phyloP scores from a whole-genome alignment of 163 green algal genomes.

The Chlorella variabilis region DNA sequence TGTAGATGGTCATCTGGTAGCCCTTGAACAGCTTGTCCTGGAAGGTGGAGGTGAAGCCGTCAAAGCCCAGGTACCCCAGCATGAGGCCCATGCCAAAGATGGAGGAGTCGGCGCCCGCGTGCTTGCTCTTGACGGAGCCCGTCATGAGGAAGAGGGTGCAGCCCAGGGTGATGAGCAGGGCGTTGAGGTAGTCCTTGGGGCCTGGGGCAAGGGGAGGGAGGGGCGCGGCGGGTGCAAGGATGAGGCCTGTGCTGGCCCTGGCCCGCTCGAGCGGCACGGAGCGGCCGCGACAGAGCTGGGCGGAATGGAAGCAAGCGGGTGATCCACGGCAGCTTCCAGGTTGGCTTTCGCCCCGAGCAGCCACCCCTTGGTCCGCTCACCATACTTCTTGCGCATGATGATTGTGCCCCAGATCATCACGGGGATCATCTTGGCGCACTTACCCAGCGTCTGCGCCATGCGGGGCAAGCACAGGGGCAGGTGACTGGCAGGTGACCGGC shows the following conservation, averaged over 20 bases:
- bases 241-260: too few species aligned
- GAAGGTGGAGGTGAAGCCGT: slow-evolving; percentile 98
- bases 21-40: slow-evolving; percentile 95
- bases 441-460: slow-evolving; percentile 95
- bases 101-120: slow-evolving; percentile 31
- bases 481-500: too few species aligned
- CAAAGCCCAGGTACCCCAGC: slow-evolving; percentile 92
- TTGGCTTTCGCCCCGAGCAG: too few species aligned
- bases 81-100: slow-evolving; percentile 83
- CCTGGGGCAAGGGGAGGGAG: slow-evolving; percentile 2
- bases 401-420: slow-evolving; percentile 97
- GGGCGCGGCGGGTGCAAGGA: background rate
- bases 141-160: slow-evolving; percentile 92
- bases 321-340: too few species aligned
- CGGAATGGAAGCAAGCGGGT: too few species aligned
- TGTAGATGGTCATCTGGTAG: slow-evolving; percentile 92
- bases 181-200: slow-evolving; percentile 80
- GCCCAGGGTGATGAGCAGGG: slow-evolving; percentile 82
- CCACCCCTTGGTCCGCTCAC: too few species aligned
- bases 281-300: too few species aligned
- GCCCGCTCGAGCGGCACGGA: too few species aligned
- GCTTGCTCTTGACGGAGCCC: slow-evolving; percentile 51
- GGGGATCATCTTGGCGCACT: slow-evolving; percentile 96
- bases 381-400: slow-evolving; percentile 89
- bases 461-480: too few species aligned